These are phyloP conservation scores for Anthracocystis panici-leucophaei DNA, from an alignment of 1,284 basidiomycete species.

Conservation along the genomic window DNA sequence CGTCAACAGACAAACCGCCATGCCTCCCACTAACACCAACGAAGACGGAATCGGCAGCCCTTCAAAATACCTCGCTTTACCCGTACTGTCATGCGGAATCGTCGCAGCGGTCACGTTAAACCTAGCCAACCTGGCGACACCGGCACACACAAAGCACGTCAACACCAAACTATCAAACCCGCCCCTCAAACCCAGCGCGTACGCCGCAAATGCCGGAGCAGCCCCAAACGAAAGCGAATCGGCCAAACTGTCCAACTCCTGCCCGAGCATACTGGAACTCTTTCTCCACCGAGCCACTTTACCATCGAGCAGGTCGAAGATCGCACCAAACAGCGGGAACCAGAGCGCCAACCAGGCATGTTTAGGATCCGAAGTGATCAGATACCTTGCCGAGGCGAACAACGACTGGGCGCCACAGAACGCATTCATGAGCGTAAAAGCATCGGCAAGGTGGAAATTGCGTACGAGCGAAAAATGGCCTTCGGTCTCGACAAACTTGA, in stretches of 20 bases:
- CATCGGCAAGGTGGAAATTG: constrained; percentile 96
- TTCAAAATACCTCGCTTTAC: constrained; percentile 95
- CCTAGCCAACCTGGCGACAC: constrained; percentile 92
- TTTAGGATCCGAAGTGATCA: constrained; percentile 81
- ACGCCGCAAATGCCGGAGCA: constrained; percentile 91
- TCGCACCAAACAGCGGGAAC: constrained; percentile 92
- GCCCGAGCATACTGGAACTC: constrained; percentile 94
- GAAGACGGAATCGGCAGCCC: constrained; percentile 96
- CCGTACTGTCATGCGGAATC: constrained; percentile 86
- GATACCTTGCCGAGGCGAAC: constrained; percentile 89
- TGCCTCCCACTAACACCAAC: constrained; percentile 81
- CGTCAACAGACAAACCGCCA: constrained; percentile 84
- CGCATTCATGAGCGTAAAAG: constrained; percentile 99
- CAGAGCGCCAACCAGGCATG: constrained; percentile 77
- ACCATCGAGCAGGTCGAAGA: constrained; percentile 98
- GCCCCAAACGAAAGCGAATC: constrained; percentile 99
- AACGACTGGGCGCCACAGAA: constrained; percentile 97
- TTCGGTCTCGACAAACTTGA: constrained; percentile 66
- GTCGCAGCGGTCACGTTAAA: constrained; percentile 98
- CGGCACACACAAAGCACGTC: constrained; percentile 92
- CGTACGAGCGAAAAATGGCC: constrained; percentile 72
- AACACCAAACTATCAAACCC: constrained; percentile 88
- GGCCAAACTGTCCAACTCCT: constrained; percentile 96
- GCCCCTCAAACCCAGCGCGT: constrained; percentile 88
- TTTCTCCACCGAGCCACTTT: constrained; percentile 98